Conservation (phyloP, 148 eudicot genomes). For the Bassia scoparia region DNA sequence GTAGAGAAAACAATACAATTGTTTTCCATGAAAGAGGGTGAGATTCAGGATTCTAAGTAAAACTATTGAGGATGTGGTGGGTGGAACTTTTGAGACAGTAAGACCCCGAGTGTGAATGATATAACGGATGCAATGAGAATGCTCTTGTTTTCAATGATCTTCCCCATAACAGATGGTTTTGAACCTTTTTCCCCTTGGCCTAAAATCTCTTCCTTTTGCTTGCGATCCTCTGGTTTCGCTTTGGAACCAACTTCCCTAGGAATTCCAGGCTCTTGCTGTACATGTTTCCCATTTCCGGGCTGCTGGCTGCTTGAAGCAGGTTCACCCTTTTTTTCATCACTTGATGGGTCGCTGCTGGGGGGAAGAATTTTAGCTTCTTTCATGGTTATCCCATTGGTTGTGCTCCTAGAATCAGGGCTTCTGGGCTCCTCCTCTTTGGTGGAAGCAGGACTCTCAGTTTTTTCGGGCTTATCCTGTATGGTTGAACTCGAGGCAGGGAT, state of each 20-base stretch:
- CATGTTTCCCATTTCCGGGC: background rate
- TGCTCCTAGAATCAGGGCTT: background rate
- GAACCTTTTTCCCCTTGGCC: conserved; percentile 7
- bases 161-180: conserved; percentile 23
- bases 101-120: conserved; percentile 59
- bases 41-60: conserved; percentile 8
- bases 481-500: background rate
- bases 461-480: background rate
- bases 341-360: background rate
- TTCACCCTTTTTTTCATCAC: background rate
- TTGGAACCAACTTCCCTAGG: background rate
- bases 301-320: background rate
- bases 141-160: conserved; percentile 37
- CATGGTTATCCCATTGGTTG: no score
- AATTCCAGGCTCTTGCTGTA: conserved; percentile 7
- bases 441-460: background rate
- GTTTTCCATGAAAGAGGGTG: background rate
- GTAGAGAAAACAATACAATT: conserved; percentile 1
- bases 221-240: background rate
- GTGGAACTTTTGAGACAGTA: conserved; percentile 40
- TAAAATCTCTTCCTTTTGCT: conserved; percentile 1
- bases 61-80: conserved; percentile 20
- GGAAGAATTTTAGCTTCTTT: background rate
- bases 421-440: background rate
- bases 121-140: conserved; percentile 42